Percentiles rank a stretch among this genome's conserved stretches.
Conservation (phyloP, 2,329 filamentous ascomycete species). For the Talaromyces verruculosus region DNA sequence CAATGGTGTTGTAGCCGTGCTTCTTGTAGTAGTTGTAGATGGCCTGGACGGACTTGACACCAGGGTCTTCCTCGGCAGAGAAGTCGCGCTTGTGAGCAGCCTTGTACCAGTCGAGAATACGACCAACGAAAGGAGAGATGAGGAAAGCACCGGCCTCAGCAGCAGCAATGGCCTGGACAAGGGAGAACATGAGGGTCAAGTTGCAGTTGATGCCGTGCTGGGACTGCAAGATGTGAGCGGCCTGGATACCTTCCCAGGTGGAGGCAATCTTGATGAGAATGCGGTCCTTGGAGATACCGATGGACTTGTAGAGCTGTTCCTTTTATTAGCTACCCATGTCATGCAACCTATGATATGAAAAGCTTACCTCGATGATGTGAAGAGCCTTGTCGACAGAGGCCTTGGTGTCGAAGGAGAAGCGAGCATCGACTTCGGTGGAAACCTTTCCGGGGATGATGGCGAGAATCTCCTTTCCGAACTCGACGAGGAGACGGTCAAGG, state of each 20-base stretch:
- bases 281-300: conserved; percentile 89
- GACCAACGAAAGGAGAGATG: conserved; percentile 98
- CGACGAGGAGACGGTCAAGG: conserved; percentile 89
- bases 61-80: conserved; percentile 84
- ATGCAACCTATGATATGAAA: not conserved
- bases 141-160: conserved; percentile 95
- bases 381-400: conserved; percentile 92
- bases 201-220: conserved; percentile 98
- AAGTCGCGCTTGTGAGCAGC: conserved; percentile 91
- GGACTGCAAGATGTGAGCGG: conserved; percentile 91
- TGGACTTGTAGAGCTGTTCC: conserved; percentile 82
- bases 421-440: conserved; percentile 96
- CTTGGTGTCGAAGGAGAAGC: conserved; percentile 93
- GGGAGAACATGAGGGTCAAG: conserved; percentile 98
- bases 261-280: conserved; percentile 98
- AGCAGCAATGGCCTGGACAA: conserved; percentile 88
- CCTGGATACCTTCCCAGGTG: conserved; percentile 99
- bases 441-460: conserved; percentile 97
- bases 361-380: conserved; percentile 82
- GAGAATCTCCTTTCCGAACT: conserved; percentile 97
- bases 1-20: conserved; percentile 97
- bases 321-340: conserved; percentile 25
- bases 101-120: conserved; percentile 99
- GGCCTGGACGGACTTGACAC: conserved; percentile 85
- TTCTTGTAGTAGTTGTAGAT: conserved; percentile 99